Evolutionary conservation across 805 yeast species (phyloP), one percentile per base, ranked within the genome.

Genomic region (Candida ficus): DNA sequence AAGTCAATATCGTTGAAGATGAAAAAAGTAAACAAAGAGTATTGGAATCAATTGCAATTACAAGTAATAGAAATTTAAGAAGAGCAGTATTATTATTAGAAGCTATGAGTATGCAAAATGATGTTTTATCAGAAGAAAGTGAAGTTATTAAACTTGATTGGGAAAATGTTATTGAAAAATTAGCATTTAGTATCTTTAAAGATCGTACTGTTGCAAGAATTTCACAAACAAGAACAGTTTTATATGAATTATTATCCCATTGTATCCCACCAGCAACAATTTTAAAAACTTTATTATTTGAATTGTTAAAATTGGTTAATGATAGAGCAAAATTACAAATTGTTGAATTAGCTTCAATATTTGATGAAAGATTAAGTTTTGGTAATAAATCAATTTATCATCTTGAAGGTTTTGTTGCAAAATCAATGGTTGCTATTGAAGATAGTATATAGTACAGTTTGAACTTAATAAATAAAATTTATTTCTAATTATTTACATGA

Each of bases 301-400:
- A 71, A 34, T 58, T 80, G 38, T 44, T 78, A 34, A 53, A 58
- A 13, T 48, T 47, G 11, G 56, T 58, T 8, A 54, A 52, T 14
- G 43, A 46, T 12, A 44, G 51, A 1, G 57, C 69, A 3, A 71
- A 74, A 33, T 45, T 60, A n/a, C 66, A 61, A 7, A 65, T 86
- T 27, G 75, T 84, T 10, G 73, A 73, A 8, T 63, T 78, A 5
- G 82, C 83, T 3, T 75, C 95, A 2, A 56, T 70, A 1, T 82
- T 77, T 53, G 99, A 93, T 57, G 96, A 93, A 54, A 74, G 99
- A 42, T 69, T 93, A 44, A 77, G 89, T 43, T 64, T 84, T 43
- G 99, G 98, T 3, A 75, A 76, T 44, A 93, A 93, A 61, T 86
- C 89, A 29, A 91, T 93, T 11, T 93, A 87, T 62, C 99, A 93